Conservation (phyloP, 2,329 filamentous ascomycete species). For the Nectriaceae sp. region DNA sequence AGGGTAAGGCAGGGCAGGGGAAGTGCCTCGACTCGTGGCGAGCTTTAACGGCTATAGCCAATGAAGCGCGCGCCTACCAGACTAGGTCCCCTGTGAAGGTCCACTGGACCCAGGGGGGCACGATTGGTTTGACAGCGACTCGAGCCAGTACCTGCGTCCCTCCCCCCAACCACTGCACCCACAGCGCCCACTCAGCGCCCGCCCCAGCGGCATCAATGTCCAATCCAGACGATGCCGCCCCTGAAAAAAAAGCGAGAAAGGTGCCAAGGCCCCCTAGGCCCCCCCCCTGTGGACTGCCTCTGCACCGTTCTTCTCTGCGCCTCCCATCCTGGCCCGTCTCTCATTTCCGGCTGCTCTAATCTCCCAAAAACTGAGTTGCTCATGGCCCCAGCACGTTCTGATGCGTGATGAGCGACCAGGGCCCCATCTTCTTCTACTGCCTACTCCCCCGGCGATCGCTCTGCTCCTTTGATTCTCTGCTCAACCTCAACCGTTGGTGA, state of each 20-base stretch:
- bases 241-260: constrained; percentile 21
- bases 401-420: not conserved
- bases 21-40: not conserved
- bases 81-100: constrained; percentile 4
- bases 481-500: constrained; percentile 23
- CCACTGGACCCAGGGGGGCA: not conserved
- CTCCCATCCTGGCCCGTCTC: not conserved
- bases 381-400: constrained; percentile 14
- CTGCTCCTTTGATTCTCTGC: constrained; percentile 19
- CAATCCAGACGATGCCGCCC: constrained; percentile 26
- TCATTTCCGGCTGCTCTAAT: constrained; percentile 5
- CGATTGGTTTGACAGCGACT: not conserved
- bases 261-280: not conserved
- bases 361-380: constrained; percentile 1
- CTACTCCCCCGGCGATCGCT: constrained; percentile 13
- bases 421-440: constrained; percentile 16
- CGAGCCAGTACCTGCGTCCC: not conserved
- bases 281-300: constrained; percentile 15
- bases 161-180: not conserved
- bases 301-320: constrained; percentile 8
- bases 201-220: constrained; percentile 14
- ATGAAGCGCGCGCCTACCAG: constrained; percentile 21
- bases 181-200: not conserved
- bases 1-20: too few relatives aligned
- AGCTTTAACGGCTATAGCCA: constrained; percentile 15